Evolutionary conservation across 2,329 filamentous ascomycete species (phyloP), one percentile per base, ranked within the genome.

Genomic region (Colletotrichum tabaci): DNA sequence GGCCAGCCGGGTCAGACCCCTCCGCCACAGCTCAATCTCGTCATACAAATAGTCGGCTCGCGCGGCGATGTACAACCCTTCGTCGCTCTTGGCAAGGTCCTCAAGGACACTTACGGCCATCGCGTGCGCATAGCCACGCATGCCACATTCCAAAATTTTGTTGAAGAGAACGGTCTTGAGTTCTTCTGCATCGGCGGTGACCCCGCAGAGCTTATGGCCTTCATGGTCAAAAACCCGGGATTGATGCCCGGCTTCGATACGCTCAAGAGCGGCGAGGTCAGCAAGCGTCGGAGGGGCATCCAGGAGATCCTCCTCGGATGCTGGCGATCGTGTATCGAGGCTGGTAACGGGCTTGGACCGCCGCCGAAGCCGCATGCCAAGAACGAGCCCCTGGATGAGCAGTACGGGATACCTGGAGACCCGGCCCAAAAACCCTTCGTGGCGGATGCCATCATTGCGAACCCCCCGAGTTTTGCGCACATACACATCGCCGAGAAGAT

Each of bases 211-310:
- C 84, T 94, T 53, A 95, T 94, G 93, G 93, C 94, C 3, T 97
- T 96, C 77, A 97, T 97, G 94, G 94, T 96, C 56, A 95, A 95
- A 81, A 93, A 96, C 75, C 94, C 94, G 0, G 93, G 94, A 0
- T 84, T 97, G 42, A 94, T 97, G 91, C 94, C 94, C 1, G 92
- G 92, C 0, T 89, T 96, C 70, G 92, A 95, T 60, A 91, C 93
- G 1, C 82, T 97, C 60, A 91, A 90, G 71, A 93, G 88, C 74
- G 94, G 94, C 9, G 94, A 96, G 78, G 89, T 97, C 61, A 91
- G 89, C 52, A 92, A 91, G 80, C 87, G 94, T 40, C 88, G 94
- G 40, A 90, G 88, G 73, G 93, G 92, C 18, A 94, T 97, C 73
- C 90, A 91, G 70, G 88, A 94, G 72, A 95, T 96, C 73, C 84